These are phyloP conservation scores for Azolla pinnata DNA, from an alignment of 75 land plant genomes.

Conservation along the genomic window DNA sequence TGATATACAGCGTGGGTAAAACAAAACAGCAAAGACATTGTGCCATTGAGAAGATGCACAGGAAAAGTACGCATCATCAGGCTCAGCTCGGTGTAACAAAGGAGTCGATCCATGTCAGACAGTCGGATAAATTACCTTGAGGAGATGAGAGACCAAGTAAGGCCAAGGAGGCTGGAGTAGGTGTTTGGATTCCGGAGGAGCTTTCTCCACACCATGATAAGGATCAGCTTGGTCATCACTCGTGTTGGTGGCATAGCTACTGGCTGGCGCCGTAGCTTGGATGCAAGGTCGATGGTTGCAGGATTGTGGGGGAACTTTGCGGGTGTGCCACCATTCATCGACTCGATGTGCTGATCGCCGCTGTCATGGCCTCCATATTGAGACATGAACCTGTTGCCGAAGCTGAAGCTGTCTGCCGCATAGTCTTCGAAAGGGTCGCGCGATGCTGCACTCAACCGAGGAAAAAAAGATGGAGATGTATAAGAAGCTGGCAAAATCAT, in stretches of 20 bases:
- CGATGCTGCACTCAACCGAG: too few species aligned
- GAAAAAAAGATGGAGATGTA: too few species aligned
- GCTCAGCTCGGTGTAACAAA: too few species aligned
- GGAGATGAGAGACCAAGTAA: slow-evolving; percentile 83
- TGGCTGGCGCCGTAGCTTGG: slow-evolving; percentile 34
- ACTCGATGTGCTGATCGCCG: slow-evolving; percentile 9
- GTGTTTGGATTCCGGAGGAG: slow-evolving; percentile 94
- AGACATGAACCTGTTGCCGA: slow-evolving; percentile 41
- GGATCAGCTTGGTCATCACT: slow-evolving; percentile 86
- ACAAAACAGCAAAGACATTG: too few species aligned
- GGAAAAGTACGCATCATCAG: too few species aligned
- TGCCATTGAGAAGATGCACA: too few species aligned
- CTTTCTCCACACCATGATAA: slow-evolving; percentile 94
- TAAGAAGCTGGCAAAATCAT: too few species aligned
- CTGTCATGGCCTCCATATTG: slow-evolving; percentile 33
- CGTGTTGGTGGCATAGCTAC: slow-evolving; percentile 79
- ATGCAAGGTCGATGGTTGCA: slow-evolving; percentile 57
- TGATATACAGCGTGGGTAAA: too few species aligned
- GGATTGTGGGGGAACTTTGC: slow-evolving; percentile 69
- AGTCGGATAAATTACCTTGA: slow-evolving; percentile 42
- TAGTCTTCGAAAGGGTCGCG: slow-evolving; percentile 43
- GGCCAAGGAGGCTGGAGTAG: slow-evolving; percentile 83
- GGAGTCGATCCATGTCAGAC: too few species aligned
- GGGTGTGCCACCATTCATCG: slow-evolving; percentile 46
- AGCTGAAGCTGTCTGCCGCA: slow-evolving; percentile 75